Evolutionary conservation across 495 filamentous ascomycete genomes (phyloP), one percentile per base, ranked within the genome.

Genomic region (Darksidea phi): DNA sequence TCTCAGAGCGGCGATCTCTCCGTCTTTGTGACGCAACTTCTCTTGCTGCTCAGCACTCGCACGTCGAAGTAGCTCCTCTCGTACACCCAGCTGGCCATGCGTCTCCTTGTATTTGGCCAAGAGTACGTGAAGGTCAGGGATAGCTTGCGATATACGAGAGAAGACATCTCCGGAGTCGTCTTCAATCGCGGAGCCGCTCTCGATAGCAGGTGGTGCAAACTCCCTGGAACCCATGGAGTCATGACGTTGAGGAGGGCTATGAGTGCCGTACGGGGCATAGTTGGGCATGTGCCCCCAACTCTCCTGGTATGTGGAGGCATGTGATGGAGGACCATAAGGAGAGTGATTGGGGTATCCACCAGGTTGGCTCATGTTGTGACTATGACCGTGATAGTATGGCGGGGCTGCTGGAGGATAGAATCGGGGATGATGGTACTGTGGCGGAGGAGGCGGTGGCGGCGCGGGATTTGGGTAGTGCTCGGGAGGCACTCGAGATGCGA

Each of bases 121-220:
- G 18, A 72, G 53, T 18, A 61, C 46, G 38, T 71, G 69, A 12
- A 72, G 50, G 56, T 72, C 66, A 18, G 70, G 69, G 41, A 72
- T 65, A 2, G 64, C 67, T 45, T 69, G 58, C 8, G 67, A 43
- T 37, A 72, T 63, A 26, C 61, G 61, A 18, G 62, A 62, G 32
- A 66, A 69, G 13, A 65, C 37, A 4, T 69, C 66, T 12, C 24
- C 37, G 7, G 61, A 37, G 32, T 69, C 66, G 28, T 69, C 66
- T 18, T 69, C 62, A 13, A 64, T 61, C 17, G 57, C 58, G 12
- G 62, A 55, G 36, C 24, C 41, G 23, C 58, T 57, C 10, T 68
- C 61, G 10, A 57, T 50, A 36, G 38, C 53, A 15, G 50, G 41
- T n/a, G 41, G 62, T 0, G 43, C 32, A 43, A 26, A 59, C 18